A percentile compares a stretch with the other conserved stretches of the same genome.
These are phyloP conservation scores for Choiromyces venosus DNA, from an alignment of 495 filamentous ascomycete species.

Conservation along the genomic window DNA sequence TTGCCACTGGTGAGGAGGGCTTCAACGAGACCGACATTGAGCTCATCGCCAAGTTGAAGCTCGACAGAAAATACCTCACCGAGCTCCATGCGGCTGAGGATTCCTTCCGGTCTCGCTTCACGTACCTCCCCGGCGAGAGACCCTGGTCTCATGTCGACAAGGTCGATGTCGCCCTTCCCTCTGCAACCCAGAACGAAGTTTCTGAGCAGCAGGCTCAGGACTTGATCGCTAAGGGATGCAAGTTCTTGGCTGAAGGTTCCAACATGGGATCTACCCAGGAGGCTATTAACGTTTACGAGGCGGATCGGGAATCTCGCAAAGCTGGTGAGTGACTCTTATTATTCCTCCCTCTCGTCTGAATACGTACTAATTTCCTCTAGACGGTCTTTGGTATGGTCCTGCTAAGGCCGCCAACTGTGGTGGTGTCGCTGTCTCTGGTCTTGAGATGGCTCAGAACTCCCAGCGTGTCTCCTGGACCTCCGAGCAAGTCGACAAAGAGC, in stretches of 20 bases:
- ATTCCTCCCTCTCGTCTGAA: not conserved
- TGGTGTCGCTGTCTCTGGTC: conserved; percentile 93
- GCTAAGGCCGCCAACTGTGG: conserved; percentile 96
- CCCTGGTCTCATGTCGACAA: conserved; percentile 85
- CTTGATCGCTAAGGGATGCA: conserved; percentile 67
- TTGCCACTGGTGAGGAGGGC: conserved; percentile 59
- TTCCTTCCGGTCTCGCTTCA: conserved; percentile 62
- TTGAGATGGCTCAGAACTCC: conserved; percentile 99
- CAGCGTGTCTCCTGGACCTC: conserved; percentile 73
- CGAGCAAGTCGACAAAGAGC: conserved; percentile 86
- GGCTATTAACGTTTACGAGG: conserved; percentile 92
- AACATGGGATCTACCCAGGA: conserved; percentile 99
- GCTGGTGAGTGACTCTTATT: conserved; percentile 40
- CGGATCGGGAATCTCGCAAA: conserved; percentile 59
- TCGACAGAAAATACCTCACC: conserved; percentile 74
- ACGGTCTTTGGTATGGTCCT: conserved; percentile 89
- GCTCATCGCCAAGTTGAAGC: conserved; percentile 75
- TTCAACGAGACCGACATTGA: conserved; percentile 75
- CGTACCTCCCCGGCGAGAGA: conserved; percentile 79
- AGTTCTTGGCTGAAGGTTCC: conserved; percentile 91
- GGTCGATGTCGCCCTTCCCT: conserved; percentile 87
- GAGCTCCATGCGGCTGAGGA: conserved; percentile 47
- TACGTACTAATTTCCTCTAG: not conserved
- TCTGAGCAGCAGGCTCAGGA: conserved; percentile 78
- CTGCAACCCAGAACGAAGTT: conserved; percentile 96